These are phyloP conservation scores for Babesia caballi DNA, from an alignment of 169 alveolate species.

Conservation along the genomic window DNA sequence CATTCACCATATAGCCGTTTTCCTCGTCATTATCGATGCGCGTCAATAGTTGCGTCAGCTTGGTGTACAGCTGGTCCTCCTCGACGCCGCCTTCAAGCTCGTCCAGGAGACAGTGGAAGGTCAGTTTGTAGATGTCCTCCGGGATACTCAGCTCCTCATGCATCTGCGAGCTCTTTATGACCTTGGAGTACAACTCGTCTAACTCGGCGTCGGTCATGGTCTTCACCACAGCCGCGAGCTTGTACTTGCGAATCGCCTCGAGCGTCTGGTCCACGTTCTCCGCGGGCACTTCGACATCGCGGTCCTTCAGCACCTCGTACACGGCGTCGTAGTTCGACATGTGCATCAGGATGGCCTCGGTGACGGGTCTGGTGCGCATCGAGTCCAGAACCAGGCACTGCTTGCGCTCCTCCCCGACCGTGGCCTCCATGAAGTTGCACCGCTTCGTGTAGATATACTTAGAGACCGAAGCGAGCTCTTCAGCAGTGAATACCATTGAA, in stretches of 20 bases:
- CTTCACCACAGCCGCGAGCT: slow-evolving; percentile 18
- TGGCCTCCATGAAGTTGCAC: background rate
- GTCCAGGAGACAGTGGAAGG: slow-evolving; percentile 10
- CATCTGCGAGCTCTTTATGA: slow-evolving; percentile 7
- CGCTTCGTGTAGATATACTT: background rate
- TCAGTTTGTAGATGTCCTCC: slow-evolving; percentile 22
- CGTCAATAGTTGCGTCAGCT: background rate
- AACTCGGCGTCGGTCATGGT: slow-evolving; percentile 23
- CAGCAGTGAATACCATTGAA: slow-evolving; percentile 34
- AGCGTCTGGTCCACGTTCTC: background rate
- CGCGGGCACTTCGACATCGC: slow-evolving; percentile 1
- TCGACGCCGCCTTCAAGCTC: background rate
- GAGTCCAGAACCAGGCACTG: slow-evolving; percentile 17
- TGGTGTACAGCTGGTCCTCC: background rate
- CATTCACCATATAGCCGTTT: background rate
- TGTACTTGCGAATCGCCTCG: slow-evolving; percentile 28
- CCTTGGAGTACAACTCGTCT: slow-evolving; percentile 11
- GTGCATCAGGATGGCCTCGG: slow-evolving; percentile 37
- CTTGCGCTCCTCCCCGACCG: slow-evolving; percentile 2
- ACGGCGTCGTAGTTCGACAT: slow-evolving; percentile 41
- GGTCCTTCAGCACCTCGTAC: slow-evolving; percentile 16
- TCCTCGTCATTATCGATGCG: background rate
- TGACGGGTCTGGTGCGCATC: background rate
- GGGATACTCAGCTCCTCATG: background rate
- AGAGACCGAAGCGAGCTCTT: slow-evolving; percentile 1